phyloP scores from a whole-genome alignment of 495 filamentous ascomycete genomes.

The Talaromyces wortmannii region DNA sequence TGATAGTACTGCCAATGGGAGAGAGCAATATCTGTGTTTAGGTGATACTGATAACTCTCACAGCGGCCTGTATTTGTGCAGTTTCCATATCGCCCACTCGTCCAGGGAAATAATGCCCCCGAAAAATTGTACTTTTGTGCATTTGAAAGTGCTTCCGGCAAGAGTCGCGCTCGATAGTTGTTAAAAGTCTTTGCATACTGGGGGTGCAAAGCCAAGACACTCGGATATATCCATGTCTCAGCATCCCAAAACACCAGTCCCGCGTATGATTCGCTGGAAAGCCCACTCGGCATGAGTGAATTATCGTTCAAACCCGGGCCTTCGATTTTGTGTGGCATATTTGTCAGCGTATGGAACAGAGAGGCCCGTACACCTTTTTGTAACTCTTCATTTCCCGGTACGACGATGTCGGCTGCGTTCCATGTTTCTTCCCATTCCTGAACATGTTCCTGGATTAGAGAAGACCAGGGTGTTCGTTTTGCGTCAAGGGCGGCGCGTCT shows the following conservation, averaged over 20 bases:
- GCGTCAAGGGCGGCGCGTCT: constrained; percentile 22
- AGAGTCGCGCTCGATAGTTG: constrained; percentile 41
- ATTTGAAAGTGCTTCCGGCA: constrained; percentile 42
- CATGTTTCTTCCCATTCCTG: background rate
- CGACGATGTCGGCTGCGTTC: constrained; percentile 1
- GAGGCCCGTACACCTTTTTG: background rate
- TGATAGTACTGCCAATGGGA: constrained; percentile 2
- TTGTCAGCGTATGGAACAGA: background rate
- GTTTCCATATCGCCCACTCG: constrained; percentile 50
- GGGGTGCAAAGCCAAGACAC: constrained; percentile 42
- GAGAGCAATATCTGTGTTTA: constrained; percentile 14
- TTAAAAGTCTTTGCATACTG: constrained; percentile 38
- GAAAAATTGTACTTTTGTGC: constrained; percentile 34
- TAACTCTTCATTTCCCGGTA: background rate
- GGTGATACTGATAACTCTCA: constrained; percentile 55
- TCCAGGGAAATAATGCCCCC: constrained; percentile 50
- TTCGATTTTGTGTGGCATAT: background rate
- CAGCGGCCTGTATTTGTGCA: constrained; percentile 55
- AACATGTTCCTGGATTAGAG: background rate
- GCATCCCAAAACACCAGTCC: constrained; percentile 55
- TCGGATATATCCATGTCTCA: constrained; percentile 52
- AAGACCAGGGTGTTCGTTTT: background rate
- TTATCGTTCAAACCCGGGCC: constrained; percentile 32
- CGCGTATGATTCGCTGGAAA: constrained; percentile 48
- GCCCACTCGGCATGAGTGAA: constrained; percentile 47